Evolutionary conservation across 2,329 filamentous ascomycete genomes (phyloP), one percentile per base, ranked within the genome.

Genomic region (Ceratocystis diversiconidia): DNA sequence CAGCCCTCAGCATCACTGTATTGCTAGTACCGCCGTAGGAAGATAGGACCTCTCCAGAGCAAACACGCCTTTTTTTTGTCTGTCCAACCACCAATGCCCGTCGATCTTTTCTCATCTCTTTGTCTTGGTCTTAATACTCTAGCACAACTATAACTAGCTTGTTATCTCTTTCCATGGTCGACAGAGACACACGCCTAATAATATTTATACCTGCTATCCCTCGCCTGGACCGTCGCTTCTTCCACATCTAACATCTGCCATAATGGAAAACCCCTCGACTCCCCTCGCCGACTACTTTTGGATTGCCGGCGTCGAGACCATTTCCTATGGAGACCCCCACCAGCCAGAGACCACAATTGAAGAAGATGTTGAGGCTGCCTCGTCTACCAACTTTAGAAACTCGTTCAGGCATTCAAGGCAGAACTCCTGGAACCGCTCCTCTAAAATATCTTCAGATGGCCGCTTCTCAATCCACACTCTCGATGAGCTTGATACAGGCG

Each of bases 221-320:
- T 22, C 48, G 22, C 22, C 22, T 5, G 48, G 10, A 52, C 22
- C 17, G 48, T 52, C 48, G n/a, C 48, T 52, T 52, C 22, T 25
- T 17, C 17, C n/a, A 22, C n/a, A 22, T 6, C 28, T 3, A 32
- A 8, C 12, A 36, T 59, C 28, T 36, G 22, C n/a, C 41, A 50
- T 30, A 76, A 85, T 85, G 82, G 82, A 84, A 73, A 78, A 75
- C 76, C 79, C 83, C 67, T 85, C 84, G 69, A 80, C 80, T 69
- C 85, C 85, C 72, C 79, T 88, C 73, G 85, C 85, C 75, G 85
- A 88, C 74, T 88, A 88, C 76, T 88, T 88, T 75, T 88, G 85
- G 85, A 87, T 88, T 73, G 85, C 85, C 70, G 85, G 85, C 71
- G 79, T 88, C 75, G 85, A 88, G 74, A 82, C 83, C 68, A 79